Percentiles rank a stretch among this genome's conserved stretches.
Evolutionary conservation across 73 alveolate species (phyloP).

Genomic region (Paramecium octaurelia): DNA sequence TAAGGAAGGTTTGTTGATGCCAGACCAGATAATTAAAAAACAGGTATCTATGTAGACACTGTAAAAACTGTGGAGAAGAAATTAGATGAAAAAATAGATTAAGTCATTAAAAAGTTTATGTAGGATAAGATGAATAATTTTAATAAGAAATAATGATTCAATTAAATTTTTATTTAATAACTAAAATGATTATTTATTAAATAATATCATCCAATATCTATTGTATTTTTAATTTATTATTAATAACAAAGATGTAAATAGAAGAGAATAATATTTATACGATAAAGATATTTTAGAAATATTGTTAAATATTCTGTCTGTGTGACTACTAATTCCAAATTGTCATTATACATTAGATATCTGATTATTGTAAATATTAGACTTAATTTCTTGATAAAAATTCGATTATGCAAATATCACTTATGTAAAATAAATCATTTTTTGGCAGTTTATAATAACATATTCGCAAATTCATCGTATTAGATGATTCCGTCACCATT

Average conservation of each 20-base stretch:
- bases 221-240: no score
- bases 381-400: not conserved
- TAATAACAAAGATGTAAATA: not conserved
- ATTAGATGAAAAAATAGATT: conserved; percentile 33
- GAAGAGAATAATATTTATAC: no score
- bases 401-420: not conserved
- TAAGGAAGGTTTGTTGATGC: conserved; percentile 16
- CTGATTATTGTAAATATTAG: not conserved
- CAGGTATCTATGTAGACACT: conserved; percentile 41
- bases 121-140: conserved; percentile 47
- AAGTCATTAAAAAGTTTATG: conserved; percentile 20
- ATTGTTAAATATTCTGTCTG: no score
- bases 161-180: not conserved
- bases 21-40: conserved; percentile 39
- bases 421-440: not conserved
- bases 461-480: conserved; percentile 26
- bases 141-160: not conserved
- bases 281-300: no score
- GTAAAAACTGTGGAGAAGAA: conserved; percentile 37
- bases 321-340: no score
- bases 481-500: conserved; percentile 51
- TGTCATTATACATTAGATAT: no score
- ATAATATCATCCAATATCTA: no score
- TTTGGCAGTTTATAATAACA: conserved; percentile 1
- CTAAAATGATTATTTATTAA: not conserved